Evolutionary conservation across 495 filamentous ascomycete species (phyloP), one percentile per base, ranked within the genome.

Genomic region (Aspergillus ostianus): DNA sequence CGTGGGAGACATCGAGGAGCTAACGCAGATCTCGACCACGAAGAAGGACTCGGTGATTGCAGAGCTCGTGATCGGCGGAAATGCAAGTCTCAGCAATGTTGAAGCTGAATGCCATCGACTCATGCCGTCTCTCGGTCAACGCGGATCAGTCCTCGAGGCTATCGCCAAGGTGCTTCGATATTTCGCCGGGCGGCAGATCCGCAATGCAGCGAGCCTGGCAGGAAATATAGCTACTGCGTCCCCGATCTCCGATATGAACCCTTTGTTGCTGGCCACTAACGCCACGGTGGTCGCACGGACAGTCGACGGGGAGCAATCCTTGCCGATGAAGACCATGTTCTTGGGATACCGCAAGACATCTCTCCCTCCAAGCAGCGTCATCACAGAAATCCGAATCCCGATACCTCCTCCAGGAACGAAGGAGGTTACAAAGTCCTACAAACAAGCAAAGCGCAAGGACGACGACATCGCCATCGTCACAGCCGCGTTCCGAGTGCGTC

Each of bases 381-480:
- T 98, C 60, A 85, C 90, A 15, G 85, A 83, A 55, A 86, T 98
- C 55, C 84, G 87, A 20, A 88, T 98, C 49, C 94, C 94, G 0
- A 70, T 89, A 17, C 85, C 89, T 0, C 80, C 84, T 64, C 88
- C 85, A 64, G 86, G 84, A 21, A 56, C 32, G 48, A 67, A 47
- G 62, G 91, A 90, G 66, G 87, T 85, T 62, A 84, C 91, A 58
- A 80, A 84, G 29, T 84, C 93, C 2, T 97, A 96, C 74, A 98
- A 98, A 73, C 93, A 97, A 67, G 84, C 93, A 0, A 98, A 97
- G 78, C 81, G 93, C 51, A 97, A 96, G 64, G 93, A 97, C 66
- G 93, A 97, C 71, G 93, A 98, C 73, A 97, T 97, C 68, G 93
- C 93, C 15, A 97, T 98, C 59, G 93, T 96, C 49, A 97, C 92